These are phyloP conservation scores for Leucosporidium scottii DNA, from an alignment of 768 basidiomycete genomes.

Conservation along the genomic window DNA sequence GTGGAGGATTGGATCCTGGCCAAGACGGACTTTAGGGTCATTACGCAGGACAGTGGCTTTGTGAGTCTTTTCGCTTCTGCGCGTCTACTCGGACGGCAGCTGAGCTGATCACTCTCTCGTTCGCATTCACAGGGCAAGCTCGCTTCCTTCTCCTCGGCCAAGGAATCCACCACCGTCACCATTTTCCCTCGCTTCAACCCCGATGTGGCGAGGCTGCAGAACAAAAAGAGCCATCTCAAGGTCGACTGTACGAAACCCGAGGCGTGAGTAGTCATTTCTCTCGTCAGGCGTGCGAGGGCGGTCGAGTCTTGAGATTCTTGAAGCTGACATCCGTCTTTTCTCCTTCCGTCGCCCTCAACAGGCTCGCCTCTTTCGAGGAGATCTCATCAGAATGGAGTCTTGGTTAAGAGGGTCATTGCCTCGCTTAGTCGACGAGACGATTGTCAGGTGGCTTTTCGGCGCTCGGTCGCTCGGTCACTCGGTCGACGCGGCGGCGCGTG, in stretches of 20 bases:
- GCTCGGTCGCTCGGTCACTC: too few species aligned
- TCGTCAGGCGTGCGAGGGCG: too few species aligned
- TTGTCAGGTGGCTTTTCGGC: too few species aligned
- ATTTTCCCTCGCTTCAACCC: conserved; percentile 29
- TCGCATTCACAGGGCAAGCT: conserved; percentile 18
- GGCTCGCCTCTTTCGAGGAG: conserved; percentile 23
- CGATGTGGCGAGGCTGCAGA: conserved; percentile 19
- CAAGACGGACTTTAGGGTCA: conserved; percentile 26
- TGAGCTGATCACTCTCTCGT: not conserved
- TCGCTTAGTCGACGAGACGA: too few species aligned
- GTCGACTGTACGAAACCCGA: conserved; percentile 24
- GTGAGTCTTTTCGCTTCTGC: not conserved
- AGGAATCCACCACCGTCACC: conserved; percentile 19
- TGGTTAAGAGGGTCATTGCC: not conserved
- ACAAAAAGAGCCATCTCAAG: conserved; percentile 20
- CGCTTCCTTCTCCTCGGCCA: conserved; percentile 23
- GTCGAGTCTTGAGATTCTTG: too few species aligned
- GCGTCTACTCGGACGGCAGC: not conserved
- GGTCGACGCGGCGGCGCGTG: too few species aligned
- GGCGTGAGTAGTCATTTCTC: not conserved
- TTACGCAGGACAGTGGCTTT: conserved; percentile 27
- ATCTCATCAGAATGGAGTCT: conserved; percentile 14
- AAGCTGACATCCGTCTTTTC: too few species aligned
- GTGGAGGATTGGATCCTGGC: conserved; percentile 29
- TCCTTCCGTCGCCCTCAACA: not conserved